Conservation (phyloP, 768 basidiomycete genomes). For the Termitomyces titanicus region DNA sequence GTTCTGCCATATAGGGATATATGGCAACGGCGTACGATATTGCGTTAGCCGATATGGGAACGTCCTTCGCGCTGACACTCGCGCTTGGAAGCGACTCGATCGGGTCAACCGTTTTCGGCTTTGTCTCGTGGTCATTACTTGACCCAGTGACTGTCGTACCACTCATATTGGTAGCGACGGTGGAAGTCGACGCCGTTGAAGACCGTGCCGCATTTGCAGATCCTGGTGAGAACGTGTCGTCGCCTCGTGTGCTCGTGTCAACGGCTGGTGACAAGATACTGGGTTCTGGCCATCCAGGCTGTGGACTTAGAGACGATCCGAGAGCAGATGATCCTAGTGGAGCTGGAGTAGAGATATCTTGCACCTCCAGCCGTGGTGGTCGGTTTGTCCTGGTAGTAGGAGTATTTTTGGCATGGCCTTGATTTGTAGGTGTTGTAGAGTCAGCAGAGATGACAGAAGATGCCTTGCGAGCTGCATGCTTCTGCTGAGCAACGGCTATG, state of each 20-base stretch:
- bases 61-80: constrained; percentile 32
- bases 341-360: constrained; percentile 48
- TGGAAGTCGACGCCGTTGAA: constrained; percentile 28
- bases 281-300: constrained; percentile 75
- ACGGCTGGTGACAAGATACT: constrained; percentile 55
- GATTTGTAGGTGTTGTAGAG: constrained; percentile 37
- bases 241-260: constrained; percentile 30
- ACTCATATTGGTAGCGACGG: constrained; percentile 20
- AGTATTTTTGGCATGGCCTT: constrained; percentile 39
- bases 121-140: constrained; percentile 24
- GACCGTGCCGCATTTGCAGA: constrained; percentile 22
- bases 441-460: constrained; percentile 49
- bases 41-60: constrained; percentile 42
- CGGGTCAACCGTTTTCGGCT: constrained; percentile 16
- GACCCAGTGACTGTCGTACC: constrained; percentile 26
- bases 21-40: constrained; percentile 96
- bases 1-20: constrained; percentile 98
- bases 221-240: constrained; percentile 38
- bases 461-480: constrained; percentile 86
- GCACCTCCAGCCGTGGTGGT: constrained; percentile 69
- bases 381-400: constrained; percentile 45
- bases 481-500: constrained; percentile 94
- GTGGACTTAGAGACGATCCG: constrained; percentile 58
- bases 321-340: constrained; percentile 49
- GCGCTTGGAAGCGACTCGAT: constrained; percentile 17